Conservation (phyloP, 2,329 filamentous ascomycete genomes). For the Botrytis fragariae region DNA sequence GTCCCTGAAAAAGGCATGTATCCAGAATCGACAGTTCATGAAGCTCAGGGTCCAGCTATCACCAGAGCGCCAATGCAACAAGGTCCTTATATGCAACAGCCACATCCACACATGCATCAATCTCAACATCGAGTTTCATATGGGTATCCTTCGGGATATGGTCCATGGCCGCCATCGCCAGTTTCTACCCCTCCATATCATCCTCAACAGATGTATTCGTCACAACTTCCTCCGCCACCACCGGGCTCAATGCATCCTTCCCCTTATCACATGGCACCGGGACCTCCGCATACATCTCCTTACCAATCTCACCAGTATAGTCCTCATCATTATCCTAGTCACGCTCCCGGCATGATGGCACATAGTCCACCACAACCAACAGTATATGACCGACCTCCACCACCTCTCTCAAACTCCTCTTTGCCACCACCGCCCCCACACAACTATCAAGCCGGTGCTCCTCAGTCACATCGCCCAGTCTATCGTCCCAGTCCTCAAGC, state of each 20-base stretch:
- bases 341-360: constrained; percentile 24
- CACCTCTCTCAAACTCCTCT: constrained; percentile 39
- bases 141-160: constrained; percentile 43
- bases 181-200: constrained; percentile 52
- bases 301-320: constrained; percentile 34
- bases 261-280: constrained; percentile 33
- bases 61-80: constrained; percentile 69
- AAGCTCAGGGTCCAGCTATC: constrained; percentile 76
- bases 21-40: constrained; percentile 89
- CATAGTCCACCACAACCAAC: constrained; percentile 26
- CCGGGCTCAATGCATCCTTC: constrained; percentile 35
- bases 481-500: constrained; percentile 42
- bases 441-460: constrained; percentile 23
- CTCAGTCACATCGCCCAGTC: constrained; percentile 24
- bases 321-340: constrained; percentile 30
- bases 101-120: constrained; percentile 22
- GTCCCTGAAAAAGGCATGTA: constrained; percentile 92
- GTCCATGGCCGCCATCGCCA: constrained; percentile 54
- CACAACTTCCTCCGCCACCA: constrained; percentile 41
- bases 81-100: constrained; percentile 43
- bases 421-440: constrained; percentile 36
- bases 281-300: constrained; percentile 36
- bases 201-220: constrained; percentile 42
- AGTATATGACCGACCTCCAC: constrained; percentile 39
- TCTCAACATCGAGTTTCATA: constrained; percentile 40